These are phyloP conservation scores for Penicillium sp. DNA, from an alignment of 2,329 filamentous ascomycete genomes.

Conservation along the genomic window DNA sequence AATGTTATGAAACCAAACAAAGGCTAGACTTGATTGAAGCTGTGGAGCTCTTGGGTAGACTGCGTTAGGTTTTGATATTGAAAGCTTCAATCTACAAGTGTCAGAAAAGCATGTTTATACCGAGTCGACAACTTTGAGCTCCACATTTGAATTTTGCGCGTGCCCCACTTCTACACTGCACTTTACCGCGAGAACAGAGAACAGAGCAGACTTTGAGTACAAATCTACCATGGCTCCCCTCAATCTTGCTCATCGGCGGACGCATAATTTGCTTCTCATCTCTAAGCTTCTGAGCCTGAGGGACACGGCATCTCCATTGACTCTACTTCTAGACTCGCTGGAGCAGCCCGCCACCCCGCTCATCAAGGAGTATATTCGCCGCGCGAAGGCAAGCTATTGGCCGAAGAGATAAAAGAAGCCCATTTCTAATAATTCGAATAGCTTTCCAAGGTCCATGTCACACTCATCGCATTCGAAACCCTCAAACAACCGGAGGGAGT, in stretches of 20 bases:
- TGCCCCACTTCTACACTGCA: too few species aligned
- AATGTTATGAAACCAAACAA: too few species aligned
- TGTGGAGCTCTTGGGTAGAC: too few species aligned
- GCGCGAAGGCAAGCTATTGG: conserved; percentile 56
- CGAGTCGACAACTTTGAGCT: too few species aligned
- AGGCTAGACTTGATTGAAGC: too few species aligned
- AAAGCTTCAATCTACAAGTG: too few species aligned
- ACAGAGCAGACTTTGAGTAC: too few species aligned
- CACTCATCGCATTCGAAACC: conserved; percentile 74
- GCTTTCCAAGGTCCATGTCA: conserved; percentile 59
- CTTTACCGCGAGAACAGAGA: too few species aligned
- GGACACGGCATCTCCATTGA: conserved; percentile 78
- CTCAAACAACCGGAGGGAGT: conserved; percentile 58
- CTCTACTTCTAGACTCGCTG: conserved; percentile 74
- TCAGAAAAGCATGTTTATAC: too few species aligned
- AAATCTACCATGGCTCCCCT: conserved; percentile 38
- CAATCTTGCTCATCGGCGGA: conserved; percentile 59
- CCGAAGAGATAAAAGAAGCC: too few species aligned
- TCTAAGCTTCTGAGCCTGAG: conserved; percentile 74
- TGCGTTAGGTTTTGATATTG: too few species aligned
- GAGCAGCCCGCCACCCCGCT: conserved; percentile 72
- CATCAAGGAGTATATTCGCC: conserved; percentile 64
- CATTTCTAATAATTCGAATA: conserved; percentile 14
- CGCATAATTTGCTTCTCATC: conserved; percentile 76
- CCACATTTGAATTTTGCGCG: too few species aligned